Evolutionary conservation across 306 rosid genomes (phyloP).

Genomic region (Citrullus mucosospermus): DNA sequence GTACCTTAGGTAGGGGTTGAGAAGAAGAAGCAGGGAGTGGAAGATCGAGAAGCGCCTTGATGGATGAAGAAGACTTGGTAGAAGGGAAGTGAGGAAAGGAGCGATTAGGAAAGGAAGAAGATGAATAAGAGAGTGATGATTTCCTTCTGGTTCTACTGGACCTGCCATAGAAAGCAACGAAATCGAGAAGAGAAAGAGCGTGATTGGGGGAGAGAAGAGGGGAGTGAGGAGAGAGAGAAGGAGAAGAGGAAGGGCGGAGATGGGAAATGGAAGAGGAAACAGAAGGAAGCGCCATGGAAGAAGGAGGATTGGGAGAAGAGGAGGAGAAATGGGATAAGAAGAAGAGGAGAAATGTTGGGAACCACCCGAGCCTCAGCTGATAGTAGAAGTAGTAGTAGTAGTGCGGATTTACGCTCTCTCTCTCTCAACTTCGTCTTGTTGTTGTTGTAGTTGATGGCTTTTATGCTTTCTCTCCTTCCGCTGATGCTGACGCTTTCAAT

Average conservation of each 20-base stretch:
- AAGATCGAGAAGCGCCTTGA: conserved; percentile 43
- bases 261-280: conserved; percentile 36
- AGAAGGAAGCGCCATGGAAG: conserved; percentile 61
- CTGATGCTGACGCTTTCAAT: neutral
- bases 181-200: conserved; percentile 40
- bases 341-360: conserved; percentile 25
- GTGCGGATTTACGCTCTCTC: neutral
- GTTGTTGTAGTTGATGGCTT: neutral
- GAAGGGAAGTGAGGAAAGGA: conserved; percentile 18
- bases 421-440: conserved; percentile 12
- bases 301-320: conserved; percentile 21
- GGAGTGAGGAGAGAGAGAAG: conserved; percentile 15
- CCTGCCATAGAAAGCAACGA: conserved; percentile 30
- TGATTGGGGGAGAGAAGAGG: conserved; percentile 11
- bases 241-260: conserved; percentile 18
- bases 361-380: conserved; percentile 24
- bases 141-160: conserved; percentile 33
- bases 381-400: neutral
- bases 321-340: conserved; percentile 30
- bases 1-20: conserved; percentile 40
- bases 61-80: conserved; percentile 21
- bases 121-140: conserved; percentile 6
- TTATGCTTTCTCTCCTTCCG: neutral
- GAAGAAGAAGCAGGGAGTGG: conserved; percentile 6
- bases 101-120: neutral